phyloP scores from a whole-genome alignment of 352 stramenopile genomes.

The Pythium monospermum region DNA sequence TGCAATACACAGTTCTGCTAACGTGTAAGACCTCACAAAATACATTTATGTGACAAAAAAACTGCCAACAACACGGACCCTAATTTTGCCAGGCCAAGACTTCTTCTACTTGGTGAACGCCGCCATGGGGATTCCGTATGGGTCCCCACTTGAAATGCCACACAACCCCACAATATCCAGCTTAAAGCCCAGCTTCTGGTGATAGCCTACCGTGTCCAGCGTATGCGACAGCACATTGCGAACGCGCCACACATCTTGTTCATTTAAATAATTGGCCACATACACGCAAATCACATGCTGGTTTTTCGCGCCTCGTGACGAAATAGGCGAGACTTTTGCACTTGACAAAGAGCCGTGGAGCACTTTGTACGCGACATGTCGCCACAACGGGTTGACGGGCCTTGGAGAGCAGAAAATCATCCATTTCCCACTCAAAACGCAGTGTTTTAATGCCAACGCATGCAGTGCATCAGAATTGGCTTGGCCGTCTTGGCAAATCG shows the following conservation, averaged over 20 bases:
- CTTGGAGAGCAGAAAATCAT: constrained; percentile 4
- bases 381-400: constrained; percentile 2
- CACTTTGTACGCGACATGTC: not conserved
- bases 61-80: too few relatives aligned
- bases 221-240: not conserved
- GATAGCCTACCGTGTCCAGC: constrained; percentile 4
- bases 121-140: not conserved
- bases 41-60: too few relatives aligned
- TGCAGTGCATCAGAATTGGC: not conserved
- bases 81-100: too few relatives aligned
- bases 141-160: constrained; percentile 11
- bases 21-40: too few relatives aligned
- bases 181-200: constrained; percentile 4
- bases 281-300: constrained; percentile 13
- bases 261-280: constrained; percentile 1
- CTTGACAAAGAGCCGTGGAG: not conserved
- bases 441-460: not conserved
- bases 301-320: not conserved
- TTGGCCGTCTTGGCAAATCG: not conserved
- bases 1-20: too few relatives aligned
- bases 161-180: constrained; percentile 7
- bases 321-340: constrained; percentile 12
- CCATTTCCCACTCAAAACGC: constrained; percentile 12
- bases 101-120: not conserved
- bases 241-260: constrained; percentile 1